These are phyloP conservation scores for Haberlea rhodopensis DNA, from an alignment of 257 asterid genomes.

Conservation along the genomic window DNA sequence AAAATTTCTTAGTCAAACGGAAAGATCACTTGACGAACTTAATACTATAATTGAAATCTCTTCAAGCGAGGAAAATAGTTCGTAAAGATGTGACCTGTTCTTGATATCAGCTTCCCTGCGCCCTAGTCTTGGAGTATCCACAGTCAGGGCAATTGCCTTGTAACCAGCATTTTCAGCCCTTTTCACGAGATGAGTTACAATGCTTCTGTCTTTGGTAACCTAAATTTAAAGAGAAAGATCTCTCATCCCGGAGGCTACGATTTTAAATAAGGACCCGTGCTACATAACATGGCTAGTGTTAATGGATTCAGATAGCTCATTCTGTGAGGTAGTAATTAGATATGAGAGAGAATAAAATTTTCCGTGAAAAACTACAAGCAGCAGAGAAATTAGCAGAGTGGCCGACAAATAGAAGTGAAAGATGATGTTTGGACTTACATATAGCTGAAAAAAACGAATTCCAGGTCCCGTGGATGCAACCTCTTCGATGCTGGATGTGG, in stretches of 20 bases:
- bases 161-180: conserved; percentile 84
- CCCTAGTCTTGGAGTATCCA: conserved; percentile 80
- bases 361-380: background rate
- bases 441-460: conserved; percentile 77
- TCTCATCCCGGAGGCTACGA: conserved; percentile 11
- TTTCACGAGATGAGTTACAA: conserved; percentile 60
- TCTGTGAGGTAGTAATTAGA: conserved; percentile 11
- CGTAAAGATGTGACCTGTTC: conserved; percentile 49
- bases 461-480: conserved; percentile 85
- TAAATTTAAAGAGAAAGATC: conserved; percentile 28
- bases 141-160: conserved; percentile 80
- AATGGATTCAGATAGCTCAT: background rate
- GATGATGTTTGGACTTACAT: conserved; percentile 45
- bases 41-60: background rate
- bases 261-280: background rate
- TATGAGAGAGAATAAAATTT: background rate
- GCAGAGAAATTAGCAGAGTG: conserved; percentile 10
- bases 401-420: conserved; percentile 5
- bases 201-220: conserved; percentile 61
- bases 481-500: conserved; percentile 74
- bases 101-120: conserved; percentile 90
- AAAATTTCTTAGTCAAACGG: background rate
- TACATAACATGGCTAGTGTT: background rate
- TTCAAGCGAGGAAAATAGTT: background rate
- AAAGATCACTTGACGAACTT: background rate